Evolutionary conservation across 192 early-diverging fungal species (phyloP).

Genomic region (Umbelopsis ramanniana): DNA sequence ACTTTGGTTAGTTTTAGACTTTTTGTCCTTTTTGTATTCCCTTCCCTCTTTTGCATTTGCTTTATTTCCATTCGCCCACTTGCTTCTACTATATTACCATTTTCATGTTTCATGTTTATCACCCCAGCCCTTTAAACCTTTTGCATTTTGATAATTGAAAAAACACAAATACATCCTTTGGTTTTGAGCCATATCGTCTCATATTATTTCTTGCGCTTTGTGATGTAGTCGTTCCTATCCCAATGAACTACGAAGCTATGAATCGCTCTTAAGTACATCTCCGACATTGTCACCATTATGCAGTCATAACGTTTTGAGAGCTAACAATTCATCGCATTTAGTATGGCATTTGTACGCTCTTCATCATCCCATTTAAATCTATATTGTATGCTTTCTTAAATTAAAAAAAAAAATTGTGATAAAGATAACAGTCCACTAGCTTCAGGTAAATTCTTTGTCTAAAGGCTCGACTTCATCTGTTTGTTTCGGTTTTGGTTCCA

Average conservation of each 20-base stretch:
- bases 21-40: slow-evolving; percentile 5
- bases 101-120: background rate
- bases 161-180: background rate
- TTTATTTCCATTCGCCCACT: slow-evolving; percentile 8
- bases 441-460: too few species aligned
- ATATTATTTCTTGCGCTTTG: background rate
- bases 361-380: too few species aligned
- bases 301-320: too few species aligned
- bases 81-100: background rate
- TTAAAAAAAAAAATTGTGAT: too few species aligned
- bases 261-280: too few species aligned
- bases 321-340: too few species aligned
- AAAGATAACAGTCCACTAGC: too few species aligned
- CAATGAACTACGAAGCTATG: too few species aligned
- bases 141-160: slow-evolving; percentile 8
- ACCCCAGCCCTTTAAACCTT: background rate
- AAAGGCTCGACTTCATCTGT: too few species aligned
- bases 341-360: too few species aligned
- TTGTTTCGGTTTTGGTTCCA: background rate
- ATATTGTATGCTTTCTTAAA: too few species aligned
- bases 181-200: background rate
- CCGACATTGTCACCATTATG: too few species aligned
- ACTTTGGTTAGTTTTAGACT: background rate
- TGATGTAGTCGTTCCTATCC: background rate
- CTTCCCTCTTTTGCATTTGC: slow-evolving; percentile 17